Conservation (phyloP, 2,329 filamentous ascomycete genomes). For the Juglanconis oblonga region DNA sequence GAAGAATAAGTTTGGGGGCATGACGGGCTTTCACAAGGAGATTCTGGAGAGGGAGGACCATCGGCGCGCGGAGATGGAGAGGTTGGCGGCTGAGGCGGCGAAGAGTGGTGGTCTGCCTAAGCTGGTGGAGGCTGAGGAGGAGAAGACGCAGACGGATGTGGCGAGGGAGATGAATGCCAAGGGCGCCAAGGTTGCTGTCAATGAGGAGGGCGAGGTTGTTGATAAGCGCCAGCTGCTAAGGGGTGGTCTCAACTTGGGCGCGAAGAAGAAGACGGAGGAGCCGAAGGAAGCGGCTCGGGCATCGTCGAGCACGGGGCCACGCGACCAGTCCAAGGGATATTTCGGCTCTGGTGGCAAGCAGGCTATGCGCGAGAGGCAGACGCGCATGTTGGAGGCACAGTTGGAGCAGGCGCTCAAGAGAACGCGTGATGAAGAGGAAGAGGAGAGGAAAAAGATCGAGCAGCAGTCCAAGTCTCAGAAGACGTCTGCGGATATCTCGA, state of each 20-base stretch:
- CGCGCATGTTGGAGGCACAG: slow-evolving; percentile 75
- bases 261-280: slow-evolving; percentile 55
- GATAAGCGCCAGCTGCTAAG: slow-evolving; percentile 78
- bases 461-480: slow-evolving; percentile 72
- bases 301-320: slow-evolving; percentile 25
- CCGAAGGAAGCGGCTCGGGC: slow-evolving; percentile 29
- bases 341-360: slow-evolving; percentile 54
- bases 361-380: slow-evolving; percentile 72
- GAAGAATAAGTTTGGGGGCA: slow-evolving; percentile 65
- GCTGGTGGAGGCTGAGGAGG: slow-evolving; percentile 36
- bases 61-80: slow-evolving; percentile 66
- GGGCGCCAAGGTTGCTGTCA: slow-evolving; percentile 62
- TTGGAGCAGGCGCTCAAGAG: slow-evolving; percentile 71
- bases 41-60: slow-evolving; percentile 69
- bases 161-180: slow-evolving; percentile 65
- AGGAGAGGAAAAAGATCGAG: slow-evolving; percentile 59
- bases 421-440: slow-evolving; percentile 66
- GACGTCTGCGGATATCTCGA: slow-evolving; percentile 71
- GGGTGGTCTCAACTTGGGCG: slow-evolving; percentile 71
- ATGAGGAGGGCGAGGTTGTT: slow-evolving; percentile 79
- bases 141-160: slow-evolving; percentile 60
- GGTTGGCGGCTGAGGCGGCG: slow-evolving; percentile 58
- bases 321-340: slow-evolving; percentile 32
- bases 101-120: slow-evolving; percentile 35
- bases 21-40: slow-evolving; percentile 76